Conservation (phyloP, 768 basidiomycete species). For the Vishniacozyma victoriae region DNA sequence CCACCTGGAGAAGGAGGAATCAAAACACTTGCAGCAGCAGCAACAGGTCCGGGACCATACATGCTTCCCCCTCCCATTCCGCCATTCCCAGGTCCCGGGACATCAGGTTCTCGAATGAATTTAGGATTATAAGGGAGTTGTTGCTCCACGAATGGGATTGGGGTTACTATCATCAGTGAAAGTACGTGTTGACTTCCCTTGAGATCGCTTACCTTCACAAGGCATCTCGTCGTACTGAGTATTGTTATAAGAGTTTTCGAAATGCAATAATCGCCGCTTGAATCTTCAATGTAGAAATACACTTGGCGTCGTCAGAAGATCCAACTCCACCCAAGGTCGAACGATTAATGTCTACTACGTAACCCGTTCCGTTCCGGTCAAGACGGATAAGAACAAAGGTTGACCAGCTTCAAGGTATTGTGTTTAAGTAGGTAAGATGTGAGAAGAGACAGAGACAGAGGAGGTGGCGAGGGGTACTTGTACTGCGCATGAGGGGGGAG, state of each 20-base stretch:
- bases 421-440: too few relatives aligned
- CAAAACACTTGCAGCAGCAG: slow-evolving; percentile 20
- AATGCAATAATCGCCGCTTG: neutral
- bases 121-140: slow-evolving; percentile 30
- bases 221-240: slow-evolving; percentile 15
- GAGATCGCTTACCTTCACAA: slow-evolving; percentile 22
- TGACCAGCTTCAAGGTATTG: too few relatives aligned
- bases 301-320: neutral
- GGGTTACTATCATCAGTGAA: slow-evolving; percentile 15
- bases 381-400: too few relatives aligned
- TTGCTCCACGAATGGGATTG: slow-evolving; percentile 22
- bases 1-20: slow-evolving; percentile 34
- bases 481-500: too few relatives aligned
- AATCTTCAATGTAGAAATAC: neutral
- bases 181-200: neutral
- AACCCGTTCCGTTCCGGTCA: neutral
- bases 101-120: slow-evolving; percentile 11
- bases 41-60: slow-evolving; percentile 5
- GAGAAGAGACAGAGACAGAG: too few relatives aligned
- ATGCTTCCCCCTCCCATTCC: neutral
- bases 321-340: neutral
- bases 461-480: too few relatives aligned
- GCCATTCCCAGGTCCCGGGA: neutral
- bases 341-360: neutral
- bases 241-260: neutral